These are phyloP conservation scores for Anisogramma anomala DNA, from an alignment of 2,329 filamentous ascomycete genomes.

Conservation along the genomic window DNA sequence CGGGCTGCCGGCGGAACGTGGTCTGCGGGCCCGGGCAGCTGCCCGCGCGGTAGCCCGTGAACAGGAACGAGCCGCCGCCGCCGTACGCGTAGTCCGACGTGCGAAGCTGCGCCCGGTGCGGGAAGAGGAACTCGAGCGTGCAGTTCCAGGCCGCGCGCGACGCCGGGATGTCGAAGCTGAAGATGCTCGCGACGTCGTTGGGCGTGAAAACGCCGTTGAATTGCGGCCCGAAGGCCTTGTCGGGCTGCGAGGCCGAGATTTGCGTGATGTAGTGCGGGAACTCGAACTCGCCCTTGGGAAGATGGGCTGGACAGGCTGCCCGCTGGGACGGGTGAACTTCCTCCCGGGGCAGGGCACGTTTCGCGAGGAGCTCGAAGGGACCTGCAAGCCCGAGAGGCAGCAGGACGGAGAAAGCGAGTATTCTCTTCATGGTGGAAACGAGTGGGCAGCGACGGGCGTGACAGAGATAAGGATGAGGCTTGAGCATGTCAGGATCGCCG, in stretches of 20 bases:
- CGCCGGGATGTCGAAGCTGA: conserved; percentile 34
- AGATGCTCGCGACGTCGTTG: conserved; percentile 26
- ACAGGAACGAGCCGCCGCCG: conserved; percentile 26
- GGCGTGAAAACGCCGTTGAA: conserved; percentile 29
- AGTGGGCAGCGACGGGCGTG: not conserved
- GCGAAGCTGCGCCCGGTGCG: conserved; percentile 22
- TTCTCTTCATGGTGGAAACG: conserved; percentile 2
- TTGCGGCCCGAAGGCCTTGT: conserved; percentile 27
- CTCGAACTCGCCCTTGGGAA: conserved; percentile 20
- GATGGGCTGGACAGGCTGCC: conserved; percentile 20
- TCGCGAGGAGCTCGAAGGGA: conserved; percentile 18
- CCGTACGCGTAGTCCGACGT: conserved; percentile 25
- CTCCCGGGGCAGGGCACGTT: conserved; percentile 18
- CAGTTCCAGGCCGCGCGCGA: conserved; percentile 30
- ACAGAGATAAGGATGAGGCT: too few relatives aligned
- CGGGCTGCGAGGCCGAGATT: conserved; percentile 23
- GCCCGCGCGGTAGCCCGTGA: conserved; percentile 21
- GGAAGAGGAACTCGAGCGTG: conserved; percentile 35
- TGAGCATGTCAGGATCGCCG: too few relatives aligned
- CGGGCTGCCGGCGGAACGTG: conserved; percentile 22
- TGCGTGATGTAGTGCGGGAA: conserved; percentile 25
- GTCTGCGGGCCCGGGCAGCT: conserved; percentile 21
- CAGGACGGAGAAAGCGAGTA: not conserved
- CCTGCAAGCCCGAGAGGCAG: not conserved
- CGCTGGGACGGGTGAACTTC: conserved; percentile 8